Evolutionary conservation across 176 grass and related monocot species (phyloP).

Genomic region (Metroxylon sagu): DNA sequence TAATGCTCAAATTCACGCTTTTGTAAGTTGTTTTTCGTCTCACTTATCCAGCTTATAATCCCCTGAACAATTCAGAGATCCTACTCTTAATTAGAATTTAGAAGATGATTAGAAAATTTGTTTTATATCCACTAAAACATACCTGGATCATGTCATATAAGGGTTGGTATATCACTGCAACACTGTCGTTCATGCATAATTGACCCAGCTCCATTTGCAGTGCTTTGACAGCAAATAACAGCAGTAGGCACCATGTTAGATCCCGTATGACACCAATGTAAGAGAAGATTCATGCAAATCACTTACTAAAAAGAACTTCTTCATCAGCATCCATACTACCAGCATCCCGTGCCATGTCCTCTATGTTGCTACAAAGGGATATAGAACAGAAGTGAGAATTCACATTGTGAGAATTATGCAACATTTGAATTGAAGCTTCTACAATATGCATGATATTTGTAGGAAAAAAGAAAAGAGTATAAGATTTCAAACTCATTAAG

Average conservation of each 20-base stretch:
- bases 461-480: too few species aligned
- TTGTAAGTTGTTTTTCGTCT: constrained; percentile 31
- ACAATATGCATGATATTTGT: too few species aligned
- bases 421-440: not conserved
- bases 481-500: too few species aligned
- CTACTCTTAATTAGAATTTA: not conserved
- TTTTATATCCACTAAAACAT: constrained; percentile 8
- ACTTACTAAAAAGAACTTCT: constrained; percentile 63
- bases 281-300: constrained; percentile 11
- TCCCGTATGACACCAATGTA: not conserved
- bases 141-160: constrained; percentile 73
- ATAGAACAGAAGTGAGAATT: constrained; percentile 11
- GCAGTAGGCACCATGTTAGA: too few species aligned
- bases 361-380: constrained; percentile 69
- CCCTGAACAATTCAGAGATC: constrained; percentile 29
- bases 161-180: constrained; percentile 68
- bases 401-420: not conserved
- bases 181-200: constrained; percentile 40
- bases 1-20: constrained; percentile 55
- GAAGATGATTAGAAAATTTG: not conserved
- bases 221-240: constrained; percentile 27
- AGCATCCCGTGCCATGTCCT: constrained; percentile 81
- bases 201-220: constrained; percentile 48
- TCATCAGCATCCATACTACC: constrained; percentile 74
- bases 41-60: constrained; percentile 64